phyloP scores from a whole-genome alignment of 371 early-diverging fungal species.

The Mucor mucedo region DNA sequence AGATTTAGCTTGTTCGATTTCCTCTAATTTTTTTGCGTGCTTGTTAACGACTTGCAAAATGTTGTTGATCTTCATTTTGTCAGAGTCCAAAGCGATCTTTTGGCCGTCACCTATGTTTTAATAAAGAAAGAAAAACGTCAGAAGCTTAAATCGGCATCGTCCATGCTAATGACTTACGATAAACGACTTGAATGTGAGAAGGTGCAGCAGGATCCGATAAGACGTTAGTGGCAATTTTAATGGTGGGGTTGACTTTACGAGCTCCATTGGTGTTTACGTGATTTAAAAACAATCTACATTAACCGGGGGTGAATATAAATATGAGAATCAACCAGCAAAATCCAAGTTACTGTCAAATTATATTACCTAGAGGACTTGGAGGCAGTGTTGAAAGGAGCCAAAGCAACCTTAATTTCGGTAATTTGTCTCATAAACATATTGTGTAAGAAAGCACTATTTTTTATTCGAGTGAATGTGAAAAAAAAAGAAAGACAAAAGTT shows the following conservation, averaged over 20 bases:
- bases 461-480: neutral
- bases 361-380: conserved; percentile 55
- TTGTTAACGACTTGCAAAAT: conserved; percentile 60
- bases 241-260: conserved; percentile 55
- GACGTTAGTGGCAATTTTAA: conserved; percentile 57
- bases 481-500: conserved; percentile 1
- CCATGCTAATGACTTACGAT: conserved; percentile 45
- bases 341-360: neutral
- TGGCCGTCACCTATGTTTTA: conserved; percentile 58
- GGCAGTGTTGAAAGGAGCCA: conserved; percentile 51
- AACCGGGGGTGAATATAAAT: neutral
- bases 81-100: conserved; percentile 54
- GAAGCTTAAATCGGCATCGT: no score
- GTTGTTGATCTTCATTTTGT: conserved; percentile 58
- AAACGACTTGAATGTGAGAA: conserved; percentile 54
- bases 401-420: conserved; percentile 51
- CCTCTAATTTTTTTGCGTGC: conserved; percentile 65
- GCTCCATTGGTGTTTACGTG: conserved; percentile 60
- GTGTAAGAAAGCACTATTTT: neutral
- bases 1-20: conserved; percentile 60
- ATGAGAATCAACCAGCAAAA: neutral
- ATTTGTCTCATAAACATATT: conserved; percentile 55
- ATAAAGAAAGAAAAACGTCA: neutral
- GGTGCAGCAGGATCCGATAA: conserved; percentile 55
- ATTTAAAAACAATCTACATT: conserved; percentile 60